Base-by-base conservation (phyloP, 2,329 filamentous ascomycete genomes). In the Periconia macrospinosa region DNA sequence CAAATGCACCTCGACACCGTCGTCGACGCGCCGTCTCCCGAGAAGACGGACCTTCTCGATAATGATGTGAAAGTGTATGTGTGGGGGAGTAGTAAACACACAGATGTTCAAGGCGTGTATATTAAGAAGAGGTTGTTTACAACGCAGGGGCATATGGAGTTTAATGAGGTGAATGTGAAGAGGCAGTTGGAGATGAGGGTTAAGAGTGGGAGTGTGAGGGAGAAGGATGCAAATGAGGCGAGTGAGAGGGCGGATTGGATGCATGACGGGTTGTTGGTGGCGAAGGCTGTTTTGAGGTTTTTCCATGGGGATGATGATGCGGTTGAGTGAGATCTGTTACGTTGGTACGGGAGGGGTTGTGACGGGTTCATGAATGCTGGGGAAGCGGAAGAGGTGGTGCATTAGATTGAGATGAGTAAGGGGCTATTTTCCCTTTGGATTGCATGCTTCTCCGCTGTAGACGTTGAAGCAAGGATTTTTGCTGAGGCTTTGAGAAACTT, bases 1-100 rank as follows among this genome's bases (percentile, higher is more conserved):
- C 76, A 79, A 56, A 79, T 80, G 78, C 78, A 80, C 49, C 71
- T 78, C 49, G 78, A 80, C 53, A 71, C 77, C 52, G 77, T 79
- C 6, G 65, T 71, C 0, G 60, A 66, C 11, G 54, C 70, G 6
- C 75, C 75, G 0, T 69, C 66, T 1, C 50, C 58, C 1, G 47
- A 62, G 14, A 64, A 59, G 0, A 64, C 62, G 0, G 52, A 62
- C 11, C 43, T 69, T 20, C 41, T 70, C 2, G 40, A 71, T 48
- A 6, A 70, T 0, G 73, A 69, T 2, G 73, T 75, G 0, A 74
- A 77, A 35, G 76, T 86, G 1, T 74, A 82, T 30, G 76, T 83
- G 41, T 80, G 78, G 77, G 78, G 76, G 2, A 72, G 66, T 18
- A 76, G 73, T n/a, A 74, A 76, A 9, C 75, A 78, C 53, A 79